Base-by-base conservation (phyloP, 2,329 filamentous ascomycete species). In the Epicoccum sorghinum region DNA sequence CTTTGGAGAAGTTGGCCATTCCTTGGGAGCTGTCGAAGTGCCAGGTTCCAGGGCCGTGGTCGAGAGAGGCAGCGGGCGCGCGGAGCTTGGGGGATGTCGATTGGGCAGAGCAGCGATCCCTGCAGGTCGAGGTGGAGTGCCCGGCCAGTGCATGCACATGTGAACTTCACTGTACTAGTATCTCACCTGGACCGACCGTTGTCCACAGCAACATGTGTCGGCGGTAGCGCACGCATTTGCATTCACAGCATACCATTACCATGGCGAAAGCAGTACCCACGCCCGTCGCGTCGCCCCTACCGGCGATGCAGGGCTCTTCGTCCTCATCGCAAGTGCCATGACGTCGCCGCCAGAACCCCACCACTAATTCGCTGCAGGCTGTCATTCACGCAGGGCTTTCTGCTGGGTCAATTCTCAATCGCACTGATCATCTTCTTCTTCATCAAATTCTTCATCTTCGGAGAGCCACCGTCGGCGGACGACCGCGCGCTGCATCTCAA, bases 361-460 rank as follows among this genome's bases (percentile, higher is more conserved):
- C 66, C 63, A 36, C 65, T 69, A 62, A 68, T 58, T 24, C 9
- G 25, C 38, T 43, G 12, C 69, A 93, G 91, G 36, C 81, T 95
- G 64, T 95, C 91, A 32, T 98, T 98, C 75, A 96, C 91, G 0
- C 91, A 96, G 73, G 95, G 95, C 25, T 89, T 99, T 65, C 86
- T 99, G 43, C 82, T 98, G 29, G 95, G 95, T 44, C 95, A 99
- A 75, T 82, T 99, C 46, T 96, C 92, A 2, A 90, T 99, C 40
- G 90, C 96, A 12, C 80, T 98, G 23, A 83, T 99, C 35, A 86
- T 99, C 58, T 93, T 92, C 61, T 91, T 89, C 64, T 98, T 99
- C 78, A 98, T 99, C 77, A 96, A 96, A 74, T 99, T 97, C 85
- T 99, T 99, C 84, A 98, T 99, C 71, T 98, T 99, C 72, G 95